A percentile compares a stretch with the other conserved stretches of the same genome.
phyloP scores from a whole-genome alignment of 495 filamentous ascomycete genomes.

The Barbatosphaeria neglecta region DNA sequence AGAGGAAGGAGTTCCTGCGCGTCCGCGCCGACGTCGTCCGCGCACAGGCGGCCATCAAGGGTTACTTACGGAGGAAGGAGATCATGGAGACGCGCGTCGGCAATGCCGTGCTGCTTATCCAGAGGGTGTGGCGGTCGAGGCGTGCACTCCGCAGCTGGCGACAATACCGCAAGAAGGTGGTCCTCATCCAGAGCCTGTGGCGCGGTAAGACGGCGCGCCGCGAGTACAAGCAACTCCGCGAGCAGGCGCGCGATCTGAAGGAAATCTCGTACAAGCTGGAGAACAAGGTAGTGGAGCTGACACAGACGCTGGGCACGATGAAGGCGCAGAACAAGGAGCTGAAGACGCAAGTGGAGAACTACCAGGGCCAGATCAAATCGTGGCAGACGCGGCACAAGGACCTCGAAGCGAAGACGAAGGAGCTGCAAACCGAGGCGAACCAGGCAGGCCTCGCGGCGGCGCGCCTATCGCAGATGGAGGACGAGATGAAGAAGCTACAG shows the following conservation, averaged over 20 bases:
- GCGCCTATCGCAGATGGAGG: slow-evolving; percentile 75
- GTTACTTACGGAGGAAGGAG: slow-evolving; percentile 73
- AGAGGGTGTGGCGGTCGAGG: slow-evolving; percentile 78
- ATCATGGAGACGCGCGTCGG: slow-evolving; percentile 90
- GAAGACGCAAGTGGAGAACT: slow-evolving; percentile 83
- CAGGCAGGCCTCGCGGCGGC: slow-evolving; percentile 93
- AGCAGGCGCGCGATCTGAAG: slow-evolving; percentile 94
- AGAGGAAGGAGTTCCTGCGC: slow-evolving; percentile 61
- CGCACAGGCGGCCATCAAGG: slow-evolving; percentile 81
- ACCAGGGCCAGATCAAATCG: slow-evolving; percentile 88
- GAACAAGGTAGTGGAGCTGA: slow-evolving; percentile 98
- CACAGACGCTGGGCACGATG: slow-evolving; percentile 82
- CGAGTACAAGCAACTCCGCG: slow-evolving; percentile 78
- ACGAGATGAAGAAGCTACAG: slow-evolving; percentile 88
- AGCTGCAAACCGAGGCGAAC: slow-evolving; percentile 91
- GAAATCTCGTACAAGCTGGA: slow-evolving; percentile 98
- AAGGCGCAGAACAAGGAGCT: slow-evolving; percentile 87
- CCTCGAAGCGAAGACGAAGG: slow-evolving; percentile 82
- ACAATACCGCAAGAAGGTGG: slow-evolving; percentile 74
- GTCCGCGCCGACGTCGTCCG: slow-evolving; percentile 74
- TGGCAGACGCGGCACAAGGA: slow-evolving; percentile 86
- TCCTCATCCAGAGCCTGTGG: slow-evolving; percentile 90
- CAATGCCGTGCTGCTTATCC: slow-evolving; percentile 83
- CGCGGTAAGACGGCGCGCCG: slow-evolving; percentile 71
- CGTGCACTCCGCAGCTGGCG: slow-evolving; percentile 70